Percentiles rank a stretch among this genome's conserved stretches.
Evolutionary conservation across 345 rosid genomes (phyloP).

Genomic region (Cardamine resedifolia): DNA sequence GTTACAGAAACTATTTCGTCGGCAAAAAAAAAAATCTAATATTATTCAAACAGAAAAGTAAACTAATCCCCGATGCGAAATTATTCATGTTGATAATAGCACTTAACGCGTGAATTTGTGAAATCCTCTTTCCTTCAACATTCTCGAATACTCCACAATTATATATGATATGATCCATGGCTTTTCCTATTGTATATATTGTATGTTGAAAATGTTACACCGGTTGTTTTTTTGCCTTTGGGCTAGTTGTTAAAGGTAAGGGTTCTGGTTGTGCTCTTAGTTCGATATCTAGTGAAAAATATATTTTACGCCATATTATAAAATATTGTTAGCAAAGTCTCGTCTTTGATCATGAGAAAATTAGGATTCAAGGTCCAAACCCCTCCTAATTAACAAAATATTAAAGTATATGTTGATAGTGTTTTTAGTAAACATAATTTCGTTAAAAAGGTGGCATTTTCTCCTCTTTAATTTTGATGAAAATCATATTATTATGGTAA

Average conservation of each 20-base stretch:
- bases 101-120: neutral
- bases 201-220: too few species aligned
- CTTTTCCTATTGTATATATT: neutral
- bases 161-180: neutral
- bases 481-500: neutral
- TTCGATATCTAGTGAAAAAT: too few species aligned
- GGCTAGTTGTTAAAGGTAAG: too few species aligned
- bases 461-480: neutral
- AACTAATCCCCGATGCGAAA: neutral
- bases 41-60: neutral
- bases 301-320: too few species aligned
- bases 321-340: too few species aligned
- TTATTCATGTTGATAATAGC: neutral
- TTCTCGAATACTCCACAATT: neutral
- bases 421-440: neutral
- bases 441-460: neutral
- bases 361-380: too few species aligned
- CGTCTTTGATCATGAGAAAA: too few species aligned
- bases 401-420: neutral
- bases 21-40: neutral
- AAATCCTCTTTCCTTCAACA: neutral
- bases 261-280: too few species aligned
- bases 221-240: too few species aligned
- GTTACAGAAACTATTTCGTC: conserved; percentile 14
- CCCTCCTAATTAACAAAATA: too few species aligned